phyloP scores from a whole-genome alignment of 2,329 filamentous ascomycete genomes.

The Aspergillus vadensis region DNA sequence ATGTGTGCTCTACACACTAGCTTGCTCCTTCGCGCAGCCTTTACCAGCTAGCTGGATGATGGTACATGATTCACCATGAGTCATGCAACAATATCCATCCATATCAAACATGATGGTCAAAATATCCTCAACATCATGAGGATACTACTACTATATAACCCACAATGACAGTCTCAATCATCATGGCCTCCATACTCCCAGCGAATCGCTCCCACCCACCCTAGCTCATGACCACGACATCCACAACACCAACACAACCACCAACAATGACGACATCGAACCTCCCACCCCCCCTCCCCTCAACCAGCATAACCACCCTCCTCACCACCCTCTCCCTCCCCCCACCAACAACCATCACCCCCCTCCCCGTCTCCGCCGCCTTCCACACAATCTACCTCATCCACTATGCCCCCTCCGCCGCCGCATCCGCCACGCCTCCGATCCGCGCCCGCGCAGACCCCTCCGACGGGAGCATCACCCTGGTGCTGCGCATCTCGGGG shows the following conservation, averaged over 20 bases:
- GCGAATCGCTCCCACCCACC: not conserved
- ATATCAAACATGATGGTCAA: not conserved
- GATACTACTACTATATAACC: not conserved
- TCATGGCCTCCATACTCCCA: not conserved
- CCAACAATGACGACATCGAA: not conserved
- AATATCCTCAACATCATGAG: not conserved
- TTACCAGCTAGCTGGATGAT: not conserved
- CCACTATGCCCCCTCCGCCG: not conserved
- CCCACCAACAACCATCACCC: not conserved
- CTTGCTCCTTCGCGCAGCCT: not conserved
- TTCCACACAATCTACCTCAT: constrained; percentile 10
- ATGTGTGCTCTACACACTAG: too few species aligned
- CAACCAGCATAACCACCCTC: not conserved
- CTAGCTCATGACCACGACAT: not conserved
- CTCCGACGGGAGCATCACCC: not conserved
- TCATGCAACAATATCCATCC: not conserved
- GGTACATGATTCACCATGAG: not conserved
- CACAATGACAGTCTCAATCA: not conserved
- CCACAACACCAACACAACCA: not conserved
- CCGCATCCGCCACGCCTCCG: not conserved
- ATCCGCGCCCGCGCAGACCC: not conserved
- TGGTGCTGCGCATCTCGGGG: constrained; percentile 40
- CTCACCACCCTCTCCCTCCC: constrained; percentile 1
- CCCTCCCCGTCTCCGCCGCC: constrained; percentile 1
- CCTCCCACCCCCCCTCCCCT: not conserved